Evolutionary conservation across 2,329 filamentous ascomycete genomes (phyloP).

Genomic region (Fonsecaea multimorphosa): DNA sequence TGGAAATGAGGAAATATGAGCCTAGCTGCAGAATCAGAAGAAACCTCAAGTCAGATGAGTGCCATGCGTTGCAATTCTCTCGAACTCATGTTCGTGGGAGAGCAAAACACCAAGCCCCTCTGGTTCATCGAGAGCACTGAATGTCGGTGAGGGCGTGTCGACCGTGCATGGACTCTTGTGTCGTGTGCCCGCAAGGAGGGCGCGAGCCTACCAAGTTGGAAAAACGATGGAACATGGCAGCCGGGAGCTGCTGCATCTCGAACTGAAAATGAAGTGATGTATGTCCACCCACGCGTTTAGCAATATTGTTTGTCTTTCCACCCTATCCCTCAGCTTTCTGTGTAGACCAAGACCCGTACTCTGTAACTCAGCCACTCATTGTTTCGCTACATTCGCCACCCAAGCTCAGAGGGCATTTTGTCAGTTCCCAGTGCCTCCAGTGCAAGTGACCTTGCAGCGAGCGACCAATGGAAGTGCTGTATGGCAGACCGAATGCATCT

Average conservation of each 20-base stretch:
- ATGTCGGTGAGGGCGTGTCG: background rate
- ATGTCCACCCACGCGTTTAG: background rate
- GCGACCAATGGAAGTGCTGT: background rate
- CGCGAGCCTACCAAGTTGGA: background rate
- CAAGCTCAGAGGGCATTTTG: background rate
- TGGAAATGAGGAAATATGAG: background rate
- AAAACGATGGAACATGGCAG: background rate
- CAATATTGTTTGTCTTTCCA: background rate
- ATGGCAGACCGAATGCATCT: background rate
- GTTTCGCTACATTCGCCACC: background rate
- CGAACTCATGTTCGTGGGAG: slow-evolving; percentile 29
- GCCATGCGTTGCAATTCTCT: slow-evolving; percentile 15
- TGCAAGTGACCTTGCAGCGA: background rate
- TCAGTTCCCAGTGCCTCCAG: background rate
- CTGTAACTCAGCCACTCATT: background rate
- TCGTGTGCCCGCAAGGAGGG: slow-evolving; percentile 8
- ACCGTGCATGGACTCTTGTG: slow-evolving; percentile 3
- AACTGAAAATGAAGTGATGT: background rate
- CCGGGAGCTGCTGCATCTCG: background rate
- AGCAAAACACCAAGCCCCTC: slow-evolving; percentile 5
- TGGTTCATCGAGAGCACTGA: slow-evolving; percentile 6
- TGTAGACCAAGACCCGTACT: background rate
- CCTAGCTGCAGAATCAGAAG: slow-evolving; percentile 14
- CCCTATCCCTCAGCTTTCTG: background rate
- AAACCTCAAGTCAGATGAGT: slow-evolving; percentile 26